Evolutionary conservation across 257 asterid genomes (phyloP).

Genomic region (Fraxinus cuspidata): DNA sequence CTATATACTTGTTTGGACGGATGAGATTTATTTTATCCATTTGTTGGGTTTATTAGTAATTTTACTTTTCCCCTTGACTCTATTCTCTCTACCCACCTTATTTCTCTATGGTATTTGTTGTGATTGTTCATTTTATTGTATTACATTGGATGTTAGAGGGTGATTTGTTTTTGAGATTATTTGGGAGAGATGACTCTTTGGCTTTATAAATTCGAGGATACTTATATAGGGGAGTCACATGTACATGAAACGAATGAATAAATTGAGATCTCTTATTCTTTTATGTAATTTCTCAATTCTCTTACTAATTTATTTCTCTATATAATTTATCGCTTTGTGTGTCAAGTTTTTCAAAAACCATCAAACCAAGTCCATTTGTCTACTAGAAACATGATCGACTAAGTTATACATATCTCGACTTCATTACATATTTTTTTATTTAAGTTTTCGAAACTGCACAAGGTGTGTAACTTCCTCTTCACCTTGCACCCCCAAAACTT

Average conservation of each 20-base stretch:
- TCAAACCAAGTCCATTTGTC: not conserved
- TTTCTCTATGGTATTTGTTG: conserved; percentile 12
- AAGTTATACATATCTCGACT: too few species aligned
- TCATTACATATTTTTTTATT: too few species aligned
- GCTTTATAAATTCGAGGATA: not conserved
- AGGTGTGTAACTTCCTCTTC: too few species aligned
- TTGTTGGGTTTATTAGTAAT: conserved; percentile 25
- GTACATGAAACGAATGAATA: conserved; percentile 25
- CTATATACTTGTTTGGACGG: conserved; percentile 40
- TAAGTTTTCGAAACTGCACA: too few species aligned
- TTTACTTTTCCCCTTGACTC: not conserved
- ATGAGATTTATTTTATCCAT: conserved; percentile 41
- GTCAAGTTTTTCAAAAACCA: too few species aligned
- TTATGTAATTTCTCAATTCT: not conserved
- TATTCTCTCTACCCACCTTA: not conserved
- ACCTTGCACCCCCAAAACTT: too few species aligned
- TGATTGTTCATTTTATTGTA: conserved; percentile 23
- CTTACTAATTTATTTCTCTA: not conserved
- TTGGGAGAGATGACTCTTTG: conserved; percentile 1
- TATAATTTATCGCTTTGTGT: too few species aligned
- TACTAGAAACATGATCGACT: too few species aligned
- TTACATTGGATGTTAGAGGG: conserved; percentile 2
- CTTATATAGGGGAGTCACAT: conserved; percentile 20
- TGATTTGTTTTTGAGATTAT: conserved; percentile 22
- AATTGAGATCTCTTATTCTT: conserved; percentile 30